phyloP scores from a whole-genome alignment of 371 early-diverging fungal genomes.

The Mortierella sp. region DNA sequence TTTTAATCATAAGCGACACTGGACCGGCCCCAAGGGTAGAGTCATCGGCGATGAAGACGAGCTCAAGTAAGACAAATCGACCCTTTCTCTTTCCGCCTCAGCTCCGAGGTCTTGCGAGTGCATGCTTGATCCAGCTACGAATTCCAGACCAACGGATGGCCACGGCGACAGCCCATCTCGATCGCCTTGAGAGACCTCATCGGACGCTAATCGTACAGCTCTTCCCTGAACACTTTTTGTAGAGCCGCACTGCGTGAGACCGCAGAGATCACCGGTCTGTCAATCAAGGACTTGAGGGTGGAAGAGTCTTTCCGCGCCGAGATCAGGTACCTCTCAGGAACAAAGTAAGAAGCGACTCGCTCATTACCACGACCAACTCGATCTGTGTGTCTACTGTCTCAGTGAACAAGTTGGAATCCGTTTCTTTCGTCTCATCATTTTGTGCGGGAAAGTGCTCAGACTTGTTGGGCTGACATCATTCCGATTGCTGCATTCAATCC shows the following conservation, averaged over 20 bases:
- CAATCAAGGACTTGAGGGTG: slow-evolving; percentile 74
- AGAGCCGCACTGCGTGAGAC: slow-evolving; percentile 87
- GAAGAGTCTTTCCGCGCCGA: slow-evolving; percentile 83
- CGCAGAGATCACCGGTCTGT: slow-evolving; percentile 77
- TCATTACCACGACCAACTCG: neutral
- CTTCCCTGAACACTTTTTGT: slow-evolving; percentile 1
- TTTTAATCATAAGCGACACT: slow-evolving; percentile 82
- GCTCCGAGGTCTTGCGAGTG: neutral
- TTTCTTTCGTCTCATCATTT: too few relatives aligned
- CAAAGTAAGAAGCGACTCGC: slow-evolving; percentile 56
- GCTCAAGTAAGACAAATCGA: slow-evolving; percentile 71
- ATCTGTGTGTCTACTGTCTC: too few relatives aligned
- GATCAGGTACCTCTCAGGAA: slow-evolving; percentile 84
- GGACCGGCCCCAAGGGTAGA: slow-evolving; percentile 88
- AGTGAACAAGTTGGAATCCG: too few relatives aligned
- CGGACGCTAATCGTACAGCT: too few relatives aligned
- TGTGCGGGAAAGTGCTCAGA: too few relatives aligned
- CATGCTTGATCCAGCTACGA: neutral
- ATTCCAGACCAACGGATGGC: too few relatives aligned
- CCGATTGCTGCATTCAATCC: neutral
- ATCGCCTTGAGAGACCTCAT: too few relatives aligned
- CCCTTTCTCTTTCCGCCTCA: too few relatives aligned
- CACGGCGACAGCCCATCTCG: too few relatives aligned
- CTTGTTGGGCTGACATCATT: too few relatives aligned
- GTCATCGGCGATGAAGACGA: slow-evolving; percentile 85